A percentile compares a stretch with the other conserved stretches of the same genome.
phyloP scores from a whole-genome alignment of 768 basidiomycete genomes.

The Collybia sp. region DNA sequence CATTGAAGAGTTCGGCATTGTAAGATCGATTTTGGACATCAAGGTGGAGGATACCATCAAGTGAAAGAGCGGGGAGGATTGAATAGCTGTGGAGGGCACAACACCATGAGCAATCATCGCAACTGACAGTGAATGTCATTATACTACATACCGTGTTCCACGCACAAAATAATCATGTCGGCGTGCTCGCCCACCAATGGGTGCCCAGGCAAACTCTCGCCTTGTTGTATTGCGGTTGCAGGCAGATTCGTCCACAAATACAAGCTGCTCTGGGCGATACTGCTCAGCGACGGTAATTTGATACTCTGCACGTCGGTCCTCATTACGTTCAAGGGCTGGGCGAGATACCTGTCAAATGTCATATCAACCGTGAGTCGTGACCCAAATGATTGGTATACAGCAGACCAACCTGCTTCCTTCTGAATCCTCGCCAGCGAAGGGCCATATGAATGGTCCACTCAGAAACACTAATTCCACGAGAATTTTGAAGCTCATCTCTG shows the following conservation, averaged over 20 bases:
- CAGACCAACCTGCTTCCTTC: neutral
- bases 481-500: neutral
- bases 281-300: slow-evolving; percentile 7
- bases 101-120: neutral
- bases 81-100: slow-evolving; percentile 20
- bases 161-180: slow-evolving; percentile 20
- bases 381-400: neutral
- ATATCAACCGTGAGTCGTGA: too few species aligned
- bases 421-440: too few species aligned
- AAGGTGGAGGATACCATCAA: slow-evolving; percentile 26
- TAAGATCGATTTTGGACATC: slow-evolving; percentile 23
- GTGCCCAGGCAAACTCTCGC: slow-evolving; percentile 21
- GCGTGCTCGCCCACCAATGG: slow-evolving; percentile 13
- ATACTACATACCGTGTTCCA: slow-evolving; percentile 15
- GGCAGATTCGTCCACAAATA: slow-evolving; percentile 30
- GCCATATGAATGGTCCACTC: neutral
- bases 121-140: too few species aligned
- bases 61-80: slow-evolving; percentile 27
- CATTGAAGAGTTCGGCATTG: slow-evolving; percentile 16
- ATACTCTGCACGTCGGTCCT: slow-evolving; percentile 8
- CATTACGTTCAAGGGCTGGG: slow-evolving; percentile 10
- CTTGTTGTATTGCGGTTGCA: slow-evolving; percentile 20
- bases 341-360: too few species aligned
- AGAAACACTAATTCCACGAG: slow-evolving; percentile 8
- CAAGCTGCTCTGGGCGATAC: slow-evolving; percentile 16